These are phyloP conservation scores for Melastoma candidum DNA, from an alignment of 441 rosid genomes.

Conservation along the genomic window DNA sequence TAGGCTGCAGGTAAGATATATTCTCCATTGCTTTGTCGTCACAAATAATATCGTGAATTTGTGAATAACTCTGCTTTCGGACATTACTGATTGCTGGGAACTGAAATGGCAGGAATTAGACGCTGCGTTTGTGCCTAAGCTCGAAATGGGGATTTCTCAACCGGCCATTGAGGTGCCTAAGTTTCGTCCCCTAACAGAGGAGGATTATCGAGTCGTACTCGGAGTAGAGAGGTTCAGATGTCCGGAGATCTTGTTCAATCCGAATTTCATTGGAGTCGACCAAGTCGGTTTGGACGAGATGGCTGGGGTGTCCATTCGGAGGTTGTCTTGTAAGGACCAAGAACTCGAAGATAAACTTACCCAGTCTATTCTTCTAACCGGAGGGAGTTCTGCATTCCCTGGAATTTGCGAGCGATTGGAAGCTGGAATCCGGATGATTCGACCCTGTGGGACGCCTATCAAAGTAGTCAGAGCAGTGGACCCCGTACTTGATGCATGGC, in stretches of 20 bases:
- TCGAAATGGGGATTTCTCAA: conserved; percentile 38
- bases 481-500: conserved; percentile 90
- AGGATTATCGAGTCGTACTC: conserved; percentile 69
- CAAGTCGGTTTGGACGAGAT: conserved; percentile 84
- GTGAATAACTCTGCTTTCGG: neutral
- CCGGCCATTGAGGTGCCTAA: conserved; percentile 45
- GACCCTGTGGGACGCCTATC: conserved; percentile 68
- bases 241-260: conserved; percentile 74
- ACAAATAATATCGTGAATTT: neutral
- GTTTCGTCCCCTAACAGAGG: conserved; percentile 57
- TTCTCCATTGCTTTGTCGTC: neutral
- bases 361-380: conserved; percentile 67
- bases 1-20: conserved; percentile 49
- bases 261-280: conserved; percentile 72
- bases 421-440: conserved; percentile 67
- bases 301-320: conserved; percentile 64
- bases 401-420: conserved; percentile 69
- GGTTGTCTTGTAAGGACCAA: conserved; percentile 36
- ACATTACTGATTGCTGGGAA: neutral
- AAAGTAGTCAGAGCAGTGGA: conserved; percentile 54
- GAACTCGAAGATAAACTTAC: conserved; percentile 52
- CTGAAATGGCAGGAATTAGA: conserved; percentile 51
- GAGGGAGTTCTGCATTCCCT: conserved; percentile 65
- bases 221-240: conserved; percentile 84
- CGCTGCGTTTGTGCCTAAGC: conserved; percentile 59